phyloP scores from a whole-genome alignment of 2,329 filamentous ascomycete genomes.

The Colletotrichum camelliae region DNA sequence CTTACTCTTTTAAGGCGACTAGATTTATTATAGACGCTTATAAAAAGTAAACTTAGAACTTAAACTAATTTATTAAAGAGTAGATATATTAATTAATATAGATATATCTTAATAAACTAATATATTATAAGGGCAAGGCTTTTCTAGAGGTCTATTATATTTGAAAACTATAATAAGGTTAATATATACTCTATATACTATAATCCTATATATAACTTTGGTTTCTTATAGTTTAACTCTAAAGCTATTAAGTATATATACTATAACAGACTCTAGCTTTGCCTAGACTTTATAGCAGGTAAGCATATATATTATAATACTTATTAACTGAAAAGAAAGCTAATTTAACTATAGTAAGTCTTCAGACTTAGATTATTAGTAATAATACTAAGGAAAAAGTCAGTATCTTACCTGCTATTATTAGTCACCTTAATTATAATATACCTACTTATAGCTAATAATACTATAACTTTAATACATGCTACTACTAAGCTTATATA shows the following conservation, averaged over 20 bases:
- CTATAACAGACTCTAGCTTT: no score
- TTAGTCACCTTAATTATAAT: conserved; percentile 93
- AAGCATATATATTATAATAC: conserved; percentile 64
- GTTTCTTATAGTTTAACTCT: conserved; percentile 93
- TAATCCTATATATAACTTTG: conserved; percentile 98
- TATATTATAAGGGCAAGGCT: conserved; percentile 80
- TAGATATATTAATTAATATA: no score
- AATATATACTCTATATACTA: conserved; percentile 97
- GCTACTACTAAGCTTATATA: conserved; percentile 97
- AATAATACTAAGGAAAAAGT: conserved; percentile 99
- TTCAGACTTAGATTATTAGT: conserved; percentile 95
- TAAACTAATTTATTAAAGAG: conserved; percentile 78
- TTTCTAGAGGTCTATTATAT: conserved; percentile 98
- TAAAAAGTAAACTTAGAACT: conserved; percentile 65
- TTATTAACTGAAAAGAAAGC: background rate
- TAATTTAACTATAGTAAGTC: conserved; percentile 65
- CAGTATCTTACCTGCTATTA: conserved; percentile 96
- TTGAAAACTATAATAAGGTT: conserved; percentile 97
- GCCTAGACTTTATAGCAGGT: no score
- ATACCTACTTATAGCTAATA: conserved; percentile 97
- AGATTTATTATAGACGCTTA: conserved; percentile 97
- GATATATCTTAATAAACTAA: no score
- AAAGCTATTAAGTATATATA: conserved; percentile 96
- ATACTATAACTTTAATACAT: conserved; percentile 94
- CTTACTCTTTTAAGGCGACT: conserved; percentile 92